Conservation (phyloP, 768 basidiomycete genomes). For the Termitomyces heimii region DNA sequence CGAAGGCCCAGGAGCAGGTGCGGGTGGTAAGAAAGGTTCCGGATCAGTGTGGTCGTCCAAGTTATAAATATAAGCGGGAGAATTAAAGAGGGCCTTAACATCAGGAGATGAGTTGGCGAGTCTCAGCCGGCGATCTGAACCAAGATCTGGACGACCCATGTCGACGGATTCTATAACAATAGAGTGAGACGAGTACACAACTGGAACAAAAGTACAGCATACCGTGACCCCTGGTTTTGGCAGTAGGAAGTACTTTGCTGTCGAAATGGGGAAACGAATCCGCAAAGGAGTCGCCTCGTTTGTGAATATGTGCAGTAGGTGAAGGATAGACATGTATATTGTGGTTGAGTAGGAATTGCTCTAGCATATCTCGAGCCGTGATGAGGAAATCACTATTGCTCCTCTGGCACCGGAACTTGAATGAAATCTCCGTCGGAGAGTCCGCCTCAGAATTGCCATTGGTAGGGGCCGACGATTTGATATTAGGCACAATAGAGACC, state of each 20-base stretch:
- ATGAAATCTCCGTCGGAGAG: conserved; percentile 72
- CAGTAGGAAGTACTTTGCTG: conserved; percentile 84
- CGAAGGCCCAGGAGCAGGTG: conserved; percentile 27
- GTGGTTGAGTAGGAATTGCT: conserved; percentile 82
- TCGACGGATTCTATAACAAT: conserved; percentile 62
- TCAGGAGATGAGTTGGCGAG: conserved; percentile 89
- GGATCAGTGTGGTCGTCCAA: conserved; percentile 67
- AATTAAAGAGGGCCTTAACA: conserved; percentile 92
- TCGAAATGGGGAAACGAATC: conserved; percentile 97
- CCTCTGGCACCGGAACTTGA: conserved; percentile 94
- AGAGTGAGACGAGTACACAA: background rate
- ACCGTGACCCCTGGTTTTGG: conserved; percentile 62
- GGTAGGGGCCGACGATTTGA: conserved; percentile 44
- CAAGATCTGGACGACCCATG: conserved; percentile 65
- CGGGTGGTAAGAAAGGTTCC: conserved; percentile 48
- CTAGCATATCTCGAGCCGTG: conserved; percentile 86
- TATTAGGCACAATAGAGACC: conserved; percentile 80
- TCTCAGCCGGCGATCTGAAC: conserved; percentile 68
- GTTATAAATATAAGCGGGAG: conserved; percentile 77
- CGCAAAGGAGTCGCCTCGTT: conserved; percentile 87
- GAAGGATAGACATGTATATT: conserved; percentile 82
- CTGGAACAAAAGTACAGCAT: conserved; percentile 13
- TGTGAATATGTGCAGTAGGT: conserved; percentile 72
- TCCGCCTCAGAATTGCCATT: conserved; percentile 46
- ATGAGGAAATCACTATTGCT: conserved; percentile 92